Evolutionary conservation across 345 rosid species (phyloP), one percentile per base, ranked within the genome.

Genomic region (Euphorbia tirucalli): DNA sequence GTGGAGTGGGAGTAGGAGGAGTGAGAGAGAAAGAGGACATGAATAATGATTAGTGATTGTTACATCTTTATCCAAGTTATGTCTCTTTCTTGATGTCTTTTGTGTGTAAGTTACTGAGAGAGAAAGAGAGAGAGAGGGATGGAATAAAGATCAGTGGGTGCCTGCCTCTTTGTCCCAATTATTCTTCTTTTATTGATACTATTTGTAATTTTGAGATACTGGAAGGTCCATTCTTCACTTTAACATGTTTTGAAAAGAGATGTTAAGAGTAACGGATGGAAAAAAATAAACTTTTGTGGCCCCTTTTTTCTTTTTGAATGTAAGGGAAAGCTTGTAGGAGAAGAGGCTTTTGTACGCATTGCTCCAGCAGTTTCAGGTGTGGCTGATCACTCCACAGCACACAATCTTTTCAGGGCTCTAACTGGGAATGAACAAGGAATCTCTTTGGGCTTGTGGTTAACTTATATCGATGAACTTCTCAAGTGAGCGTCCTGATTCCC

Each of bases 331-430:
- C 80, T 82, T 69, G 91, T 95, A 15, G 79, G 87, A 68, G 90
- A 90, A 83, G 92, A 83, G 69, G 96, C 99, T 61, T 95, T 95
- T 86, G 76, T 82, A 70, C 96, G 97, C 68, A 90, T 95, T 67
- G 86, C 97, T 81, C 91, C 99, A 66, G 92, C 97, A 52, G 24
- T 95, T 73, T 81, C 97, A 55, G 99, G 97, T 67, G 84, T 92
- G 68, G 97, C 99, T 78, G 97, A 95, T 85, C 87, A 77, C 71
- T 81, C 85, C 46, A 95, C 97, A 71, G 97, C 82, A 58, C 91
- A 92, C 80, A 90, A 84, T 81, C 95, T 95, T 72, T 95, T 87
- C 83, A 82, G 87, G 88, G 90, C 91, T 44, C 93, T 95, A 75
- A 85, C 86, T 75, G 85, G 85, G 69, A 85, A 77, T 77, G 80